Evolutionary conservation across 257 asterid genomes (phyloP), one percentile per base, ranked within the genome.

Genomic region (Plectranthus barbatus): DNA sequence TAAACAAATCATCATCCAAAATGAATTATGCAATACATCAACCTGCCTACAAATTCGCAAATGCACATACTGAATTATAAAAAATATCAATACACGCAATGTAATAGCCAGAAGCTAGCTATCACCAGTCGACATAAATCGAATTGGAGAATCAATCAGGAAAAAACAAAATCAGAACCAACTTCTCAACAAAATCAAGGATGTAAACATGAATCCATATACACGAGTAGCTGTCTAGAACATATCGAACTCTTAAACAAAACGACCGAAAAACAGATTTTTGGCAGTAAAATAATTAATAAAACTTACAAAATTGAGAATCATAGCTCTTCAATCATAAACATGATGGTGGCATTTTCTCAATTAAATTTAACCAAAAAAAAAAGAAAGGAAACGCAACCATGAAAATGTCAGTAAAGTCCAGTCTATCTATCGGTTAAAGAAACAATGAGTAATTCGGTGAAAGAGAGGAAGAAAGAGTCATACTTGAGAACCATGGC

Each of bases 401-500:
- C 12, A 31, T 0, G 13, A 67, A 34, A 21, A 10, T 49, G 20
- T 26, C 5, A 11, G 41, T 10, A 6, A 60, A 7, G 51, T 52
- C 20, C n/a, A n/a, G n/a, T n/a, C n/a, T n/a, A n/a, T n/a, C 26
- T 10, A 21, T 46, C 6, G 34, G 3, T 47, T 46, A 11, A 52
- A 13, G 1, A 33, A 7, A 36, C 1, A 59, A 29, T 12, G 14
- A 18, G 2, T 9, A 3, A 23, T 33, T 18, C n/a, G 18, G 14
- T 18, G 23, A 12, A 45, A 20, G 7, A 46, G 23, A 23, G 17
- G 15, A 31, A 29, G 11, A 14, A 17, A 19, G 26, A 9, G 41
- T 24, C 68, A 65, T 77, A 84, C 91, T 84, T 84, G 75, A 84
- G 87, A 74, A 84, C 91, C 91, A 84, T 84, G 68, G 81, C 61